phyloP scores from a whole-genome alignment of 1,284 basidiomycete species.

The Microbotryum violaceum region DNA sequence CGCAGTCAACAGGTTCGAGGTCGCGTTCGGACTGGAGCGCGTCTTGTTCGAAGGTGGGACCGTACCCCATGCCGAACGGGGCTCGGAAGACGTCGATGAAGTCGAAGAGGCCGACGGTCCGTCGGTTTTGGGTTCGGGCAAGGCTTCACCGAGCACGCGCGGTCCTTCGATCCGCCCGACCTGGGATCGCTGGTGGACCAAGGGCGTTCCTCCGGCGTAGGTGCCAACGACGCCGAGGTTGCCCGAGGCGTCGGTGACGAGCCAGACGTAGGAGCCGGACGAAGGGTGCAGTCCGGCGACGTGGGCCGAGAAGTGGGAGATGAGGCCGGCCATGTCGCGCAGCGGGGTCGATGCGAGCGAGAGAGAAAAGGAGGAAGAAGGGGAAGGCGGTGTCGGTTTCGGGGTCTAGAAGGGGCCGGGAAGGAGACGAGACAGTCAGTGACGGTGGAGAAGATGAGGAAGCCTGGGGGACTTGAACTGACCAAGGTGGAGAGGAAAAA shows the following conservation, averaged over 20 bases:
- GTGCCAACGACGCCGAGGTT: slow-evolving; percentile 69
- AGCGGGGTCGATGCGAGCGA: slow-evolving; percentile 35
- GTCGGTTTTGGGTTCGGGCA: not conserved
- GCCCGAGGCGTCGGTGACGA: slow-evolving; percentile 61
- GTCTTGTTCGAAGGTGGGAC: slow-evolving; percentile 3
- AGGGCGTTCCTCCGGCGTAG: slow-evolving; percentile 80
- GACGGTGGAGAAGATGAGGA: not conserved
- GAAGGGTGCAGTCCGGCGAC: slow-evolving; percentile 65
- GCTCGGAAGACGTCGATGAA: slow-evolving; percentile 10
- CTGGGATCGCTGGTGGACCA: slow-evolving; percentile 51
- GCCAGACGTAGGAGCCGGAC: slow-evolving; percentile 75
- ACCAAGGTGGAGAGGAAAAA: slow-evolving; percentile 86
- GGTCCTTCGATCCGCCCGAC: not conserved
- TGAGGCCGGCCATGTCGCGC: slow-evolving; percentile 60
- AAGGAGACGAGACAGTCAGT: not conserved
- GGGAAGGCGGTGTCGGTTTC: slow-evolving; percentile 7
- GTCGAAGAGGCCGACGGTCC: slow-evolving; percentile 17
- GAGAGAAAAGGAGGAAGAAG: slow-evolving; percentile 11
- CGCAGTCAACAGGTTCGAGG: slow-evolving; percentile 1
- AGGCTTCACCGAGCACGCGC: not conserved
- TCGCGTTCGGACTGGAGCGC: not conserved
- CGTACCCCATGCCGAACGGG: slow-evolving; percentile 8
- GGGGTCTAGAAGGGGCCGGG: slow-evolving; percentile 9
- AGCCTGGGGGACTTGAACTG: slow-evolving; percentile 40
- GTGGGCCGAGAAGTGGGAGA: slow-evolving; percentile 67